Evolutionary conservation across 345 rosid genomes (phyloP).

Genomic region (Syzygium oleosum): DNA sequence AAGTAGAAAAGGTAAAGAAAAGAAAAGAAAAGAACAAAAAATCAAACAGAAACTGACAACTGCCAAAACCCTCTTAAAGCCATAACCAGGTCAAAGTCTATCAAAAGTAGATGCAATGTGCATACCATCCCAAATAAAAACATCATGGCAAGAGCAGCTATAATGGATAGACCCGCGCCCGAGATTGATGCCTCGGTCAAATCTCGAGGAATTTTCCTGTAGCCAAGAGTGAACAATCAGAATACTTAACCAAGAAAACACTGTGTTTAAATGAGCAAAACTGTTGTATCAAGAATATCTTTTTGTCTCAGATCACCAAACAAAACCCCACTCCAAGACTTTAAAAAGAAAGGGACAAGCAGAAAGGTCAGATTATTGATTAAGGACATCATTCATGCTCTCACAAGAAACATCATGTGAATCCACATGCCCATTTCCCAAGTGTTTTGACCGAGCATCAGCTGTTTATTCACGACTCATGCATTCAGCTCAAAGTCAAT

Average conservation of each 20-base stretch:
- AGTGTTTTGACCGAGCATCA: background rate
- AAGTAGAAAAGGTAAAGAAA: background rate
- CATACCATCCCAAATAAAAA: slow-evolving; percentile 98
- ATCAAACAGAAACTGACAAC: background rate
- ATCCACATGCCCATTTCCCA: background rate
- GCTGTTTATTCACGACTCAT: background rate
- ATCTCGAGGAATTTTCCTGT: slow-evolving; percentile 99
- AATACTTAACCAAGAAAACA: background rate
- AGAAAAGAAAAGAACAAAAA: background rate
- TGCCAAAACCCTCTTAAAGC: background rate
- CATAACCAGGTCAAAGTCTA: background rate
- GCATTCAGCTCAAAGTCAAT: background rate
- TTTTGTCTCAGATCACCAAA: background rate
- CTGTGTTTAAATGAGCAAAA: background rate
- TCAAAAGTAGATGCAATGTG: background rate
- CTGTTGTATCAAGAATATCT: background rate
- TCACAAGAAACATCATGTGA: background rate
- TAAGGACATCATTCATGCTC: background rate
- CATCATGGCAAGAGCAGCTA: slow-evolving; percentile 81
- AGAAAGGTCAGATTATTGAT: background rate
- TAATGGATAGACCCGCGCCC: slow-evolving; percentile 89
- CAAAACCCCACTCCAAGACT: background rate
- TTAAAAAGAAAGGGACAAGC: background rate
- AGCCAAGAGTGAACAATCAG: background rate
- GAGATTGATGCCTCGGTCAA: slow-evolving; percentile 96